These are phyloP conservation scores for Agarophyton chilense DNA, from an alignment of 23 red algal species.

Conservation along the genomic window DNA sequence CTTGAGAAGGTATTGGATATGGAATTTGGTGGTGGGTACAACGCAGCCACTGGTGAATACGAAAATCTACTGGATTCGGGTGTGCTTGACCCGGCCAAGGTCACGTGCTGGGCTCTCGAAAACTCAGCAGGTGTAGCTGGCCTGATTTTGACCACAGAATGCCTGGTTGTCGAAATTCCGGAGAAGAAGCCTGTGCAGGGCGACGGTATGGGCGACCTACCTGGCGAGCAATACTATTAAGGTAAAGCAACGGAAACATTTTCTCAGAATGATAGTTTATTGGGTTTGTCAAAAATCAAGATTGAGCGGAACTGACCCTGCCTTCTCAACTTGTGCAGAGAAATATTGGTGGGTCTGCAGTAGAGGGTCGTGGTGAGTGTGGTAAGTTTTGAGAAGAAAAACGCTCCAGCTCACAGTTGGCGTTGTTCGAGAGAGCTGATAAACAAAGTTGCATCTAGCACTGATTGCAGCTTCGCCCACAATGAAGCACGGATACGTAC, in stretches of 20 bases:
- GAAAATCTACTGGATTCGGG: conserved; percentile 83
- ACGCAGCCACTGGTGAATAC: conserved; percentile 89
- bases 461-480: background rate
- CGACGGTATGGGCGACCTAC: conserved; percentile 92
- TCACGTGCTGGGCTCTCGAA: conserved; percentile 89
- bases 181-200: conserved; percentile 73
- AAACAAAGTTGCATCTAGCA: conserved; percentile 25
- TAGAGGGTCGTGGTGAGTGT: background rate
- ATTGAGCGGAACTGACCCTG: conserved; percentile 12
- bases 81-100: conserved; percentile 95
- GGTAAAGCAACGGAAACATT: conserved; percentile 7
- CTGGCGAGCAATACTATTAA: conserved; percentile 76
- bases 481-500: background rate
- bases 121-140: conserved; percentile 88
- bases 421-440: background rate
- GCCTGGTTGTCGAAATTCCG: conserved; percentile 95
- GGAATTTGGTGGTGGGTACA: conserved; percentile 82
- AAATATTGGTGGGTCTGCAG: background rate
- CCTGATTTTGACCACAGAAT: conserved; percentile 95
- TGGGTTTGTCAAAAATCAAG: conserved; percentile 38
- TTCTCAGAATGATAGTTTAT: conserved; percentile 9
- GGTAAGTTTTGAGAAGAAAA: too few relatives aligned
- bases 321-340: background rate
- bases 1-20: conserved; percentile 81
- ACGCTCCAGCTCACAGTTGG: background rate